Base-by-base conservation (phyloP, 2,329 filamentous ascomycete genomes). In the Alternaria triticina region DNA sequence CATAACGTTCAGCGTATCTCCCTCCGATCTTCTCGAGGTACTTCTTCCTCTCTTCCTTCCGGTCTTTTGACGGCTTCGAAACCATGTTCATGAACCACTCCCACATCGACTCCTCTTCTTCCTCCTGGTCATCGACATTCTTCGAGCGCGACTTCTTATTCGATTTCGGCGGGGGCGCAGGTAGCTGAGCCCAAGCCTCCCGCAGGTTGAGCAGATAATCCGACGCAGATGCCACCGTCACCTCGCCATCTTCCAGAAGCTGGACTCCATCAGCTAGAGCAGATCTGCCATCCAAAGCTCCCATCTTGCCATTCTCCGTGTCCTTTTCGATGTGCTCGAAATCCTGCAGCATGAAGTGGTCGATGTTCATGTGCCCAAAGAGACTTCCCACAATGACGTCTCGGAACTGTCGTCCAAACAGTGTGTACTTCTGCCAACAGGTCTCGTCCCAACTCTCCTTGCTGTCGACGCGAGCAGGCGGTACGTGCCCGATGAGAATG, bases 351-450 rank as follows among this genome's bases (percentile, higher is more conserved):
- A 98, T 87, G 80, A 99, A 99, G 79, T 99, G 96, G 73, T 99
- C 96, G 68, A 97, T 92, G 75, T 99, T 99, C 96, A 99, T 98
- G 78, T 99, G 96, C 2, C 95, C 96, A 75, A 91, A 99, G 6
- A 97, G 76, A 25, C 89, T 89, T 12, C 88, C 89, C 20, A 94
- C 86, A 20, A 99, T 86, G 40, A 99, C 90, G 78, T 99, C 96
- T 33, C 96, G 91, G 79, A 94, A 99, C 78, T 96, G 93, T 70
- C 89, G 87, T 74, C 95, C 83, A 93, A 94, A 98, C 5, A 98
- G 83, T 0, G 93, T 91, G 80, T 97, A 99, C 78, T 97, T 97
- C 78, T 97, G 95, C 94, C 95, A 99, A 82, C 96, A 99, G 0
- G 92, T 94, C 83, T 98, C 95, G 70, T 97, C 94, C 96, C 96